Evolutionary conservation across 768 basidiomycete genomes (phyloP).

Genomic region (Rhizopogon roseolus): DNA sequence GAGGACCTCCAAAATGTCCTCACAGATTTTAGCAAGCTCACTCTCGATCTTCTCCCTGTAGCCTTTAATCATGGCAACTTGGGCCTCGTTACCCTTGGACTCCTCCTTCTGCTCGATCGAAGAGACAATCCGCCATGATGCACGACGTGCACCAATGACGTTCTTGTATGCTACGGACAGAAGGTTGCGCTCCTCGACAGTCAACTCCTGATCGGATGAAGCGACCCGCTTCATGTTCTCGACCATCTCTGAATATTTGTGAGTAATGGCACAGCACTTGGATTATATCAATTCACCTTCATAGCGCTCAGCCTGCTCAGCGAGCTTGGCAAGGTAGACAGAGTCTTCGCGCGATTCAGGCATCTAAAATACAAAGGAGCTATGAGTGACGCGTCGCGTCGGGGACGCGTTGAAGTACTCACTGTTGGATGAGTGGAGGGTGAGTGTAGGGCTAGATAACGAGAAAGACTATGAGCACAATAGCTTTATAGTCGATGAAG

Average conservation of each 20-base stretch:
- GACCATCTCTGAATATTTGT: conserved; percentile 74
- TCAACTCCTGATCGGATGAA: conserved; percentile 95
- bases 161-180: conserved; percentile 99
- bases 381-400: conserved; percentile 27
- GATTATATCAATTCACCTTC: conserved; percentile 56
- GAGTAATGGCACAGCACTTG: neutral
- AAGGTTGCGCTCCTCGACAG: conserved; percentile 97
- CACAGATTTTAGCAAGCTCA: conserved; percentile 97
- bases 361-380: conserved; percentile 45
- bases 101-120: conserved; percentile 99
- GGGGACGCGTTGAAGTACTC: conserved; percentile 30
- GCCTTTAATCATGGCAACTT: conserved; percentile 95
- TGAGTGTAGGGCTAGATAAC: conserved; percentile 15
- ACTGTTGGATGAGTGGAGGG: conserved; percentile 35
- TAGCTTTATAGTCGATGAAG: conserved; percentile 26
- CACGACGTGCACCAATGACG: conserved; percentile 96
- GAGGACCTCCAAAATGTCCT: conserved; percentile 95
- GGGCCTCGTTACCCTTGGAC: conserved; percentile 94
- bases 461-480: conserved; percentile 30
- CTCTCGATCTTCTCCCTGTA: conserved; percentile 98
- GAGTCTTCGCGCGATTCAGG: conserved; percentile 85
- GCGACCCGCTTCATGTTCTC: conserved; percentile 99
- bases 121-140: conserved; percentile 96
- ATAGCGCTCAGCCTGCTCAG: conserved; percentile 99
- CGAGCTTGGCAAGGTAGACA: conserved; percentile 99